A percentile compares a stretch with the other conserved stretches of the same genome.
phyloP scores from a whole-genome alignment of 208 protist species.

The Leishmania martiniquensis region DNA sequence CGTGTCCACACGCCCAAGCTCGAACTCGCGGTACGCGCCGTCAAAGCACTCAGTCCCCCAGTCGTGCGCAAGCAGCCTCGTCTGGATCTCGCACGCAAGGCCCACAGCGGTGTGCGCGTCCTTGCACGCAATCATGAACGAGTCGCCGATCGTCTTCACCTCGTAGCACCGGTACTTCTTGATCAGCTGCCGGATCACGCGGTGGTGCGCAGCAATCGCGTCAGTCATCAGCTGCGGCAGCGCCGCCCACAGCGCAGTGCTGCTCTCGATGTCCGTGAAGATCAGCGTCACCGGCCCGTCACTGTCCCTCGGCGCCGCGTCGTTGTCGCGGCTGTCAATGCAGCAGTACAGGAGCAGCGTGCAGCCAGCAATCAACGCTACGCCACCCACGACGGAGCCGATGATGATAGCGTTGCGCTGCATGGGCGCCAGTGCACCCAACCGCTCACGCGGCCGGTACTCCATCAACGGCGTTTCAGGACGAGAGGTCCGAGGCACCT shows the following conservation, averaged over 20 bases:
- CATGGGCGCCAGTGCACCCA: constrained; percentile 6
- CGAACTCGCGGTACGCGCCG: constrained; percentile 51
- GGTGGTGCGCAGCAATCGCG: constrained; percentile 73
- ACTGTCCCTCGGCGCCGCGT: constrained; percentile 46
- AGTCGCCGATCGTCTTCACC: constrained; percentile 43
- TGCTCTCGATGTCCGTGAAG: constrained; percentile 85
- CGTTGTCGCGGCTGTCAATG: constrained; percentile 40
- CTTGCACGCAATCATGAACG: constrained; percentile 68
- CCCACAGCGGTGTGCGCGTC: constrained; percentile 39
- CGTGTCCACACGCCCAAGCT: constrained; percentile 32
- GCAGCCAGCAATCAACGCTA: constrained; percentile 7
- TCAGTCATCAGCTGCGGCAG: constrained; percentile 57
- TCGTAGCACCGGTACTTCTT: constrained; percentile 44
- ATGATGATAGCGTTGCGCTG: constrained; percentile 38
- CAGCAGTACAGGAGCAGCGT: constrained; percentile 8
- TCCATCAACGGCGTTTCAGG: constrained; percentile 41
- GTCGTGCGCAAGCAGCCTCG: constrained; percentile 48
- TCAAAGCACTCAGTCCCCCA: constrained; percentile 56
- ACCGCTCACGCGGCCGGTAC: constrained; percentile 13
- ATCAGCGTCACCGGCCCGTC: constrained; percentile 58
- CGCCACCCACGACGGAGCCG: constrained; percentile 11
- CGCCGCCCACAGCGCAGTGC: constrained; percentile 78
- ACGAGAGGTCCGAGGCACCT: constrained; percentile 1
- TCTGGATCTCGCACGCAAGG: constrained; percentile 59
- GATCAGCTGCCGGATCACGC: constrained; percentile 61